Evolutionary conservation across 805 yeast species (phyloP).

Genomic region (Spathaspora gorwiae): DNA sequence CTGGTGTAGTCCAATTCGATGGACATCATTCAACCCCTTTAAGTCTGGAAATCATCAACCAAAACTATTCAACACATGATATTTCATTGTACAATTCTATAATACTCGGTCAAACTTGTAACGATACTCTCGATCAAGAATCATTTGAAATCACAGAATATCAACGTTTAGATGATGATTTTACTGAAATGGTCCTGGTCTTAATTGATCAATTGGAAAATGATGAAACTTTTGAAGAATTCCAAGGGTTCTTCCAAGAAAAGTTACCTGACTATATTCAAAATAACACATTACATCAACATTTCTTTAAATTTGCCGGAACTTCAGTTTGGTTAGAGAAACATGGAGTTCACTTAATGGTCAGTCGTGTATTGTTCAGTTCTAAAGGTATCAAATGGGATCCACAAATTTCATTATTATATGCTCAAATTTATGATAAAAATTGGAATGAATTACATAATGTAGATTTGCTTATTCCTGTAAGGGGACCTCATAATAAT

Average conservation of each 20-base stretch:
- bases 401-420: conserved; percentile 22
- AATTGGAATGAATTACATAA: conserved; percentile 20
- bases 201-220: conserved; percentile 2
- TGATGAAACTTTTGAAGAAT: conserved; percentile 3
- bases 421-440: conserved; percentile 19
- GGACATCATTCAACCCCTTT: background rate
- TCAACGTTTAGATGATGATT: conserved; percentile 2
- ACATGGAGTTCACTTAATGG: conserved; percentile 29
- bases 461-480: conserved; percentile 21
- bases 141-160: background rate
- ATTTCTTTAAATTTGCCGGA: conserved; percentile 31
- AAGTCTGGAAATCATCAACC: background rate
- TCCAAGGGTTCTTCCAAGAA: conserved; percentile 1
- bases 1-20: background rate
- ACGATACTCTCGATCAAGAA: background rate
- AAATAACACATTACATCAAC: conserved; percentile 9
- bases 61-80: background rate
- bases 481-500: conserved; percentile 6
- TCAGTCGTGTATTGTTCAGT: conserved; percentile 24
- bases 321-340: conserved; percentile 29
- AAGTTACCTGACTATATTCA: conserved; percentile 8
- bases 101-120: background rate
- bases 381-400: conserved; percentile 16
- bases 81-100: too few species aligned
- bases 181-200: conserved; percentile 3